A percentile compares a stretch with the other conserved stretches of the same genome.
Evolutionary conservation across 371 early-diverging fungal genomes (phyloP).

Genomic region (Basidiobolus meristosporus): DNA sequence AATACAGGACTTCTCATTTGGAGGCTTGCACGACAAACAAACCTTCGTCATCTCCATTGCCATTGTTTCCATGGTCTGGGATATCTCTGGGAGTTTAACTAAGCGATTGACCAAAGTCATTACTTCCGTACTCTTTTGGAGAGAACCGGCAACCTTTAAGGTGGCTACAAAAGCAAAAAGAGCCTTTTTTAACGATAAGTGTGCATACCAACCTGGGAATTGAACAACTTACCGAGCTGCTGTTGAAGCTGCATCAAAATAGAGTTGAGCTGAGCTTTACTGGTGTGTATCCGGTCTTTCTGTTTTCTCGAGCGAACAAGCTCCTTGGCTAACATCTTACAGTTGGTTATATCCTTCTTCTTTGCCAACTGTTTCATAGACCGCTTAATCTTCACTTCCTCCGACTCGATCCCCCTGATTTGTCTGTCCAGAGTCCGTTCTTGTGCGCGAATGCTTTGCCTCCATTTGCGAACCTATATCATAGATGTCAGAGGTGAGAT

Average conservation of each 20-base stretch:
- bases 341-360: constrained; percentile 54
- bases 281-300: constrained; percentile 60
- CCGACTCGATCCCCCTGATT: constrained; percentile 52
- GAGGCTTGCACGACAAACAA: constrained; percentile 2
- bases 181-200: neutral
- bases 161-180: constrained; percentile 21
- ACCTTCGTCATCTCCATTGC: constrained; percentile 90
- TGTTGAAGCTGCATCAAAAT: constrained; percentile 79
- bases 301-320: constrained; percentile 62
- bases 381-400: constrained; percentile 65
- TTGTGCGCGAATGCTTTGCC: constrained; percentile 57
- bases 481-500: too few species aligned
- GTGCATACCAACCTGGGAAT: neutral
- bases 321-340: constrained; percentile 69
- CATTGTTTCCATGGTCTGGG: constrained; percentile 70
- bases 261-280: constrained; percentile 85
- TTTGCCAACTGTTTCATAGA: constrained; percentile 75
- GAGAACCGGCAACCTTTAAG: constrained; percentile 68
- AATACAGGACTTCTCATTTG: neutral
- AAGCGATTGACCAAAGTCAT: constrained; percentile 80
- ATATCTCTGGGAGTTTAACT: constrained; percentile 68
- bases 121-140: constrained; percentile 74
- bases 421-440: constrained; percentile 80
- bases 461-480: constrained; percentile 88
- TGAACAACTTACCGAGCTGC: constrained; percentile 40